These are phyloP conservation scores for Teratosphaeria destructans DNA, from an alignment of 2,329 filamentous ascomycete species.

Conservation along the genomic window DNA sequence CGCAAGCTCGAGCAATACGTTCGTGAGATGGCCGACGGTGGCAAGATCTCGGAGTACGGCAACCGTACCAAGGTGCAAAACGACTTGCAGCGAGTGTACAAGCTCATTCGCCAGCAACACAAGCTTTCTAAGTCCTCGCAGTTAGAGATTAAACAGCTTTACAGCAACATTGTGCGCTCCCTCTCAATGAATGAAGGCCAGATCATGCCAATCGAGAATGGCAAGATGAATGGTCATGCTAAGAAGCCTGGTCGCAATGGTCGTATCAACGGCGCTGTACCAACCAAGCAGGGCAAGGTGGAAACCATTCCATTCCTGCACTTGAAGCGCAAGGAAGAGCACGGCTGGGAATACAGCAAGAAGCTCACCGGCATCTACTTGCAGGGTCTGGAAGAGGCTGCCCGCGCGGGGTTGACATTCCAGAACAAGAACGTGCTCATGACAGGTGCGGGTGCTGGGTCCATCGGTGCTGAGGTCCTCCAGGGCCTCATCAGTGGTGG, in stretches of 20 bases:
- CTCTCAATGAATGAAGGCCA: constrained; percentile 97
- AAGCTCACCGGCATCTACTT: constrained; percentile 90
- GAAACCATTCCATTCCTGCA: constrained; percentile 98
- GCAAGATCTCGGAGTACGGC: constrained; percentile 97
- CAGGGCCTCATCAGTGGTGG: constrained; percentile 94
- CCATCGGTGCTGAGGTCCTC: constrained; percentile 92
- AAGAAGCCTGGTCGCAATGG: constrained; percentile 47
- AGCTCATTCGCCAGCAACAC: constrained; percentile 96
- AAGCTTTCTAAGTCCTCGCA: constrained; percentile 94
- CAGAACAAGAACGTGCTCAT: constrained; percentile 93
- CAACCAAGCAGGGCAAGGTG: constrained; percentile 66
- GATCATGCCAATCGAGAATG: constrained; percentile 81
- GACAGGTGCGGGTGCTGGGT: constrained; percentile 95
- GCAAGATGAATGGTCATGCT: constrained; percentile 48
- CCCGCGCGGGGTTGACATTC: constrained; percentile 79
- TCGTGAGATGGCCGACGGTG: constrained; percentile 94
- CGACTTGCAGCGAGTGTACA: constrained; percentile 89
- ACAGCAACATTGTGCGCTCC: constrained; percentile 87
- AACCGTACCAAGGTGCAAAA: constrained; percentile 97
- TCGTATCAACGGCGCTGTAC: constrained; percentile 35
- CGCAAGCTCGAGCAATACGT: constrained; percentile 98
- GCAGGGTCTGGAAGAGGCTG: constrained; percentile 81
- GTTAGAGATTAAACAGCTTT: constrained; percentile 89
- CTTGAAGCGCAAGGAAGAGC: constrained; percentile 82
- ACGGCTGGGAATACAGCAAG: constrained; percentile 99